Conservation (phyloP, 2,329 filamentous ascomycete genomes). For the Microsporum audouinii region DNA sequence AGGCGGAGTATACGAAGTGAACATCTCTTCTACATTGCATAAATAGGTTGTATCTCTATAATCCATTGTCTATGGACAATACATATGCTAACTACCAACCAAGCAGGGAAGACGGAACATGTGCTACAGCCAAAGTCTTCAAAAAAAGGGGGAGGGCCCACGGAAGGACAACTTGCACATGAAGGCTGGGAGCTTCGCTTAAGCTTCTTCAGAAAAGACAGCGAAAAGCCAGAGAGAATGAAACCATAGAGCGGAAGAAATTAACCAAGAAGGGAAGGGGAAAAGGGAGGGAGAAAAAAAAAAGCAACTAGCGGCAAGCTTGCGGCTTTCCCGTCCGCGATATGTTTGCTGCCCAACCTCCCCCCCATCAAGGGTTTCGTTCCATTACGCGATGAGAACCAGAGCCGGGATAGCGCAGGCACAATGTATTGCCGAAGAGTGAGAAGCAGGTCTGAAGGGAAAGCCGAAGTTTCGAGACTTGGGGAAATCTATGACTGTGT, state of each 20-base stretch:
- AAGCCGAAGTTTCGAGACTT: background rate
- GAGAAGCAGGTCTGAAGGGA: background rate
- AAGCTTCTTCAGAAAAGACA: background rate
- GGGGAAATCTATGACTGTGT: background rate
- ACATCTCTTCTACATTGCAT: background rate
- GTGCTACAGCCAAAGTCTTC: background rate
- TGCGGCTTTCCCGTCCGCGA: background rate
- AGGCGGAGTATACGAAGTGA: background rate
- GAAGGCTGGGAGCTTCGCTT: background rate
- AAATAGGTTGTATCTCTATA: background rate
- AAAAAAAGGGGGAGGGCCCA: background rate
- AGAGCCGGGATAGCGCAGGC: background rate
- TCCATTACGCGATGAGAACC: slow-evolving; percentile 3
- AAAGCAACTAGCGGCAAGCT: background rate
- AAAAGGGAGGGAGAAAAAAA: background rate
- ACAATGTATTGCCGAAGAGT: background rate
- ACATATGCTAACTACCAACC: background rate
- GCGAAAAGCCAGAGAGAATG: background rate
- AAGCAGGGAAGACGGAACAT: background rate
- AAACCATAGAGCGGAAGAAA: background rate
- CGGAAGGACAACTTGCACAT: background rate
- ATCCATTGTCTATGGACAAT: background rate
- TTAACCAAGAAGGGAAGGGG: background rate
- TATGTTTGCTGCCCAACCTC: background rate
- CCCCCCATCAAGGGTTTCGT: background rate